These are phyloP conservation scores for Pyracantha coccinea DNA, from an alignment of 331 rosid genomes.

Conservation along the genomic window DNA sequence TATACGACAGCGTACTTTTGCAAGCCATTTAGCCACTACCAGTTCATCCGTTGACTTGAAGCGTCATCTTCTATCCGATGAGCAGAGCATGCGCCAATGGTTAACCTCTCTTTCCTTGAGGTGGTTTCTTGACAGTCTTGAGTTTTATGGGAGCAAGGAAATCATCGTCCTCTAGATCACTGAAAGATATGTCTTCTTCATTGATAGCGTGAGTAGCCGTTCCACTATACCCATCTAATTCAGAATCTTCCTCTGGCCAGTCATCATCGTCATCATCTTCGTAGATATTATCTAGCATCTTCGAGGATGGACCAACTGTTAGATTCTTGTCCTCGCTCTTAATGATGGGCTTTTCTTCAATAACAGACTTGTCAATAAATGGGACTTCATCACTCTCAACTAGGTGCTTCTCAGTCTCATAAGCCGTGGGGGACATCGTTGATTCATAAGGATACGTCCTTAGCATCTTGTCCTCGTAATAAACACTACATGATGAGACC, in stretches of 20 bases:
- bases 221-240: conserved; percentile 36
- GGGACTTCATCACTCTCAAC: conserved; percentile 36
- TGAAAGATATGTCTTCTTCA: conserved; percentile 93
- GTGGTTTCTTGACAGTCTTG: conserved; percentile 23
- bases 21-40: not conserved
- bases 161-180: conserved; percentile 92
- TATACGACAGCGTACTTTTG: no score
- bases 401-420: conserved; percentile 40
- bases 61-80: not conserved
- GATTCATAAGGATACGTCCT: conserved; percentile 27
- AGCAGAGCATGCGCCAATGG: not conserved
- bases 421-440: conserved; percentile 29
- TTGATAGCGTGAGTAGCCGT: conserved; percentile 25
- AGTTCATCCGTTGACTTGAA: not conserved
- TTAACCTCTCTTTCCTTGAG: conserved; percentile 3
- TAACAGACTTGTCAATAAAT: conserved; percentile 52
- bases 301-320: conserved; percentile 33
- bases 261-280: conserved; percentile 59
- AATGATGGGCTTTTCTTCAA: conserved; percentile 40
- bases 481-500: conserved; percentile 30
- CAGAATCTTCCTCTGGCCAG: conserved; percentile 92
- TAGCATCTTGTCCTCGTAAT: conserved; percentile 31
- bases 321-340: conserved; percentile 43
- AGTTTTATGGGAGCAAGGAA: conserved; percentile 34
- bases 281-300: conserved; percentile 30